These are phyloP conservation scores for Ulota crispa DNA, from an alignment of 225 moss, liverwort and hornwort genomes.

Conservation along the genomic window DNA sequence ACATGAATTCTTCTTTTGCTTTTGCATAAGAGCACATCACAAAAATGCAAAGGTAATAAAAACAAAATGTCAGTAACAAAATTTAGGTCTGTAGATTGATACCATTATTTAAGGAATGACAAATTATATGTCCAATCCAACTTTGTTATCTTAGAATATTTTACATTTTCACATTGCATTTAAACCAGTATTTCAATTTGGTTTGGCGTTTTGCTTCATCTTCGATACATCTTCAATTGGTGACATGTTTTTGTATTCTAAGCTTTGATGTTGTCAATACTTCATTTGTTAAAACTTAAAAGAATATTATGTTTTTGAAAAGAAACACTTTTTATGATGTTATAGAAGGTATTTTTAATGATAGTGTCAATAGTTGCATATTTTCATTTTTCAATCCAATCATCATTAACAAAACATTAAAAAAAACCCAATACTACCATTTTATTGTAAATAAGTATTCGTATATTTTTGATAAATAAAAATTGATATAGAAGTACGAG, in stretches of 20 bases:
- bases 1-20: too few relatives aligned
- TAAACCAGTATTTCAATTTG: accelerated
- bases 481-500: too few relatives aligned
- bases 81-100: too few relatives aligned
- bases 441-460: too few relatives aligned
- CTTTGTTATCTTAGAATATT: accelerated
- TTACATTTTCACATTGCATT: accelerated
- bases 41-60: too few relatives aligned
- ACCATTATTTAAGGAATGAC: accelerated
- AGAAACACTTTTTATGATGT: accelerated
- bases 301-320: not conserved
- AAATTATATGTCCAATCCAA: accelerated
- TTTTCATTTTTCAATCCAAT: not conserved
- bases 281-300: not conserved
- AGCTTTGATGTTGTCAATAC: accelerated
- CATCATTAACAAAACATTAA: accelerated
- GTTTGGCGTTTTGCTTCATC: not conserved
- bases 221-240: accelerated
- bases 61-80: too few relatives aligned
- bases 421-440: too few relatives aligned
- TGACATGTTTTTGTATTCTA: not conserved
- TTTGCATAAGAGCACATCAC: too few relatives aligned
- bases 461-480: too few relatives aligned
- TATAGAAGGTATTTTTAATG: too few relatives aligned
- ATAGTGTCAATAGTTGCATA: not conserved